Evolutionary conservation across 495 filamentous ascomycete genomes (phyloP).

Genomic region (Pyrenopolyporus hunteri): DNA sequence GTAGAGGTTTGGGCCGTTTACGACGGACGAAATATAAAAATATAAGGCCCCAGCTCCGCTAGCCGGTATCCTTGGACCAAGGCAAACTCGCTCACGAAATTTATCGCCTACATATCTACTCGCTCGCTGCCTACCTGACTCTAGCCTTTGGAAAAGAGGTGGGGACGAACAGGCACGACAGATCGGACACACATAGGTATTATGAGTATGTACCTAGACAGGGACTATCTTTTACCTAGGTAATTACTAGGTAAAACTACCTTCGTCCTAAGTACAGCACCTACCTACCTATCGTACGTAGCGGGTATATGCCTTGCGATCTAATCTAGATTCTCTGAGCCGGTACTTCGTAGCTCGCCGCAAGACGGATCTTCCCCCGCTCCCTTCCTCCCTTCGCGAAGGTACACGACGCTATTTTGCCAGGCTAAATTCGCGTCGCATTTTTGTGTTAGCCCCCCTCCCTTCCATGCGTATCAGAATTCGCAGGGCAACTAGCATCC

Average conservation of each 20-base stretch:
- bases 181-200: too few species aligned
- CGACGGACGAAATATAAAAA: too few species aligned
- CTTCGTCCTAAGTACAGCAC: too few species aligned
- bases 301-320: slow-evolving; percentile 20
- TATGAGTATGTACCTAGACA: too few species aligned
- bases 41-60: too few species aligned
- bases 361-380: slow-evolving; percentile 1
- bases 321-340: slow-evolving; percentile 16
- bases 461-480: too few species aligned
- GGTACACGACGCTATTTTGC: slow-evolving; percentile 26
- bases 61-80: background rate
- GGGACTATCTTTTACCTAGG: too few species aligned
- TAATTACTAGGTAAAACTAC: too few species aligned
- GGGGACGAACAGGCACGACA: slow-evolving; percentile 7
- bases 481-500: slow-evolving; percentile 24
- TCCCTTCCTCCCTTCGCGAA: background rate
- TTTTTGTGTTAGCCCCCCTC: too few species aligned
- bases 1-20: slow-evolving; percentile 4
- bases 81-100: slow-evolving; percentile 1
- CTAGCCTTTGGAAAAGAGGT: slow-evolving; percentile 9
- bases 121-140: slow-evolving; percentile 2
- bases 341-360: slow-evolving; percentile 11
- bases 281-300: slow-evolving; percentile 24
- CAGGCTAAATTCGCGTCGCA: slow-evolving; percentile 32
- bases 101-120: background rate